phyloP scores from a whole-genome alignment of 306 rosid species.

The Cicer arietinum region DNA sequence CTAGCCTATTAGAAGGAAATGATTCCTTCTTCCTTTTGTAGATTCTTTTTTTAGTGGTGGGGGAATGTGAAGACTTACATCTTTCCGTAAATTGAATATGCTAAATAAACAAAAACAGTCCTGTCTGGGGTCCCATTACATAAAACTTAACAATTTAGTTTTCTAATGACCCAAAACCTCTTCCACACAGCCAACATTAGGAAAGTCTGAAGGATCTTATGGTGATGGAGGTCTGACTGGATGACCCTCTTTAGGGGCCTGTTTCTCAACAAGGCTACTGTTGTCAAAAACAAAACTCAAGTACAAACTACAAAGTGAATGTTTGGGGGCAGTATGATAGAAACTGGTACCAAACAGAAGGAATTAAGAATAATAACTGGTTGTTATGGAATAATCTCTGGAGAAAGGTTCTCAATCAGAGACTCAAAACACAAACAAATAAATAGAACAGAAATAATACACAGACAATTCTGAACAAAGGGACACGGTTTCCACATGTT shows the following conservation, averaged over 20 bases:
- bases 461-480: no score
- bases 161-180: background rate
- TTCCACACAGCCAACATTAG: background rate
- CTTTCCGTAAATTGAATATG: background rate
- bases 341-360: no score
- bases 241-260: background rate
- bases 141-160: background rate
- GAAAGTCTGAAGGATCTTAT: background rate
- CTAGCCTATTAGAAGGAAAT: slow-evolving; percentile 29
- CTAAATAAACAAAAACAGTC: background rate
- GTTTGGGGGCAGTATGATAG: no score
- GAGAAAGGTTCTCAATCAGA: no score
- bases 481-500: no score
- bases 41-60: background rate
- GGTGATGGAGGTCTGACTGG: background rate
- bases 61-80: background rate
- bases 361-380: no score
- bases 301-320: no score
- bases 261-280: no score
- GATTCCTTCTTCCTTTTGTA: slow-evolving; percentile 18
- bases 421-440: no score
- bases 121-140: background rate
- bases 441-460: no score
- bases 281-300: no score
- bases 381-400: no score